Conservation (phyloP, 2,329 filamentous ascomycete genomes). For the Arthrobotrys megalospora region DNA sequence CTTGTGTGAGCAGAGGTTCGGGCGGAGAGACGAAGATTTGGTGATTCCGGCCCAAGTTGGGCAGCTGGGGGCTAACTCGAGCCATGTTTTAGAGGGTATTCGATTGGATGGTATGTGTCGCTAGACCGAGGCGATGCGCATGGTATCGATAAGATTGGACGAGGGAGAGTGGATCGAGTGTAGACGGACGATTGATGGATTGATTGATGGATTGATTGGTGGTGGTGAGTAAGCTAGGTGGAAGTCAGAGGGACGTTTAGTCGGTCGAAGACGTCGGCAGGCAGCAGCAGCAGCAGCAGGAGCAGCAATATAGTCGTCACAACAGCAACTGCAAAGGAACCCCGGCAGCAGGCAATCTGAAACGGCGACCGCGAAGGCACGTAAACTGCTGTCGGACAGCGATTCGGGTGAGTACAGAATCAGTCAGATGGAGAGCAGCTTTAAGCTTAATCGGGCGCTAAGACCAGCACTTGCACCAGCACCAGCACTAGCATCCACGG, state of each 20-base stretch:
- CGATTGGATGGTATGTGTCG: not conserved
- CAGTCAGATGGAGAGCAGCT: constrained; percentile 11
- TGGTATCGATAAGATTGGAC: constrained; percentile 13
- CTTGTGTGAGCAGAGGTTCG: constrained; percentile 84
- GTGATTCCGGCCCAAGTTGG: constrained; percentile 67
- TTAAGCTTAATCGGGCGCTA: constrained; percentile 33
- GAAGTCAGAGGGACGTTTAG: not conserved
- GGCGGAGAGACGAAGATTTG: constrained; percentile 90
- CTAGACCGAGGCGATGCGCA: constrained; percentile 24
- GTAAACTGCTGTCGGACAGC: constrained; percentile 25
- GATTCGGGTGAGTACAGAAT: not conserved
- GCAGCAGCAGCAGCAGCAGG: constrained; percentile 13
- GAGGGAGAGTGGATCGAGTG: not conserved
- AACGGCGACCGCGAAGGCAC: constrained; percentile 31
- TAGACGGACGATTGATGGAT: not conserved
- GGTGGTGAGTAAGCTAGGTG: not conserved
- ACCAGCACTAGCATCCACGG: not conserved
- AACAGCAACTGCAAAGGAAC: constrained; percentile 23
- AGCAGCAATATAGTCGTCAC: not conserved
- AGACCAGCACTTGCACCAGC: constrained; percentile 16
- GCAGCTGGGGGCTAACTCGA: constrained; percentile 63
- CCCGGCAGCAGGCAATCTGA: constrained; percentile 17
- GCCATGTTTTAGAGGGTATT: constrained; percentile 58
- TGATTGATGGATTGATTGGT: not conserved
- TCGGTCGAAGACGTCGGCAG: not conserved